Evolutionary conservation across 495 filamentous ascomycete species (phyloP).

Genomic region (Podospora sp.): DNA sequence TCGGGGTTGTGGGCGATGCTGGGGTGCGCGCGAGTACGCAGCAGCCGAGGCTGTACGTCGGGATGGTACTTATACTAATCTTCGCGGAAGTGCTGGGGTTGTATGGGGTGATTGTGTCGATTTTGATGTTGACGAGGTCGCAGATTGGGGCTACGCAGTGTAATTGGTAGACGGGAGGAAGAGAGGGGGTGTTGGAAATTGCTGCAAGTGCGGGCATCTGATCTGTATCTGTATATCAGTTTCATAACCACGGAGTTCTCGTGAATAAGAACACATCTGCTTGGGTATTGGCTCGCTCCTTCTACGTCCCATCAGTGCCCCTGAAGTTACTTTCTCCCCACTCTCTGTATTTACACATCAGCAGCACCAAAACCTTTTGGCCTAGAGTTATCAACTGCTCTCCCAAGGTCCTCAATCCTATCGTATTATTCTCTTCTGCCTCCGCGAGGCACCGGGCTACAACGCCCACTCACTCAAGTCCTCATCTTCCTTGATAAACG

Average conservation of each 20-base stretch:
- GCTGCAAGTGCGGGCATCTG: background rate
- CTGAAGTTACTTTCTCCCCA: background rate
- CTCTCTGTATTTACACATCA: background rate
- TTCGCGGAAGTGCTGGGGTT: slow-evolving; percentile 90
- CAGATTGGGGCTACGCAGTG: slow-evolving; percentile 40
- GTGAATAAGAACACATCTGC: background rate
- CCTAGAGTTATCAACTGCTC: background rate
- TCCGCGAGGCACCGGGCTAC: slow-evolving; percentile 34
- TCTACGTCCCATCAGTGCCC: background rate
- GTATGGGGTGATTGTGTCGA: slow-evolving; percentile 47
- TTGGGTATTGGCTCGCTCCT: background rate
- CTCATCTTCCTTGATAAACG: slow-evolving; percentile 75
- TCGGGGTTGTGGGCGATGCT: slow-evolving; percentile 87
- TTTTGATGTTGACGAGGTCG: slow-evolving; percentile 46
- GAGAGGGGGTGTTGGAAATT: background rate
- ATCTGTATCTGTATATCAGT: background rate
- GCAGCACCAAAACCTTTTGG: background rate
- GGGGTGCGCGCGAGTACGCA: slow-evolving; percentile 86
- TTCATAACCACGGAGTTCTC: background rate
- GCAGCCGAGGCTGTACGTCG: slow-evolving; percentile 86
- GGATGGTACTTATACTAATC: slow-evolving; percentile 94
- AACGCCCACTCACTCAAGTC: slow-evolving; percentile 81
- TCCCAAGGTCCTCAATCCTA: background rate
- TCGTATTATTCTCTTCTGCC: background rate
- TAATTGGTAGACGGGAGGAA: background rate